A percentile compares a stretch with the other conserved stretches of the same genome.
Evolutionary conservation across 192 early-diverging fungal species (phyloP).

Genomic region (Allomyces macrogynus): DNA sequence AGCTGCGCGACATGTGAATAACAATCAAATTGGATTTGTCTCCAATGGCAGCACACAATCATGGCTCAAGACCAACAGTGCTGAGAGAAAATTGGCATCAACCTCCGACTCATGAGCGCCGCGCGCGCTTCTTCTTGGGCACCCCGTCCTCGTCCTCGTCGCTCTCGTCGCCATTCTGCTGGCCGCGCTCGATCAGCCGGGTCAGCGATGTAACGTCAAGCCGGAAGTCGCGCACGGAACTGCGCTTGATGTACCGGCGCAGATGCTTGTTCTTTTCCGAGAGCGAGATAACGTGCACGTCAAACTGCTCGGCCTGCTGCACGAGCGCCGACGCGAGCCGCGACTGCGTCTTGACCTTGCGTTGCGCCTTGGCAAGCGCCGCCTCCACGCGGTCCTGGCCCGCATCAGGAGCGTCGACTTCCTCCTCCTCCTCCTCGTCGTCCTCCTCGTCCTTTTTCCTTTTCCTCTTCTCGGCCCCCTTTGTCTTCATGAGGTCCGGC

Average conservation of each 20-base stretch:
- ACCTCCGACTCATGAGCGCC: no score
- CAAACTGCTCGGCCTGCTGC: not conserved
- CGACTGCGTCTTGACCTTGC: not conserved
- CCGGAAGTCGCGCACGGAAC: not conserved
- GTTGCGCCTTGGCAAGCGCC: not conserved
- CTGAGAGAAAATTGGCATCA: no score
- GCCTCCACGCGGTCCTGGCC: not conserved
- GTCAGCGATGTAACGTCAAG: not conserved
- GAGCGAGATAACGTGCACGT: not conserved
- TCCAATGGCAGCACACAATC: no score
- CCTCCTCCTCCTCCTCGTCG: not conserved
- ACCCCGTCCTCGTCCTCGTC: no score
- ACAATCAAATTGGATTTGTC: no score
- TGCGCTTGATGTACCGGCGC: not conserved
- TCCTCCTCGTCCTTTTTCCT: not conserved
- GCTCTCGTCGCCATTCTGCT: conserved; percentile 3
- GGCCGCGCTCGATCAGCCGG: not conserved
- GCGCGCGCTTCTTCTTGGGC: no score
- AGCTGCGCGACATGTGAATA: no score
- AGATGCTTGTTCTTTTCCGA: not conserved
- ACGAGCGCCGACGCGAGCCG: not conserved
- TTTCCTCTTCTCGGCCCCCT: not conserved
- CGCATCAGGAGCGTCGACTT: not conserved
- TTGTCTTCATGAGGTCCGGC: not conserved
- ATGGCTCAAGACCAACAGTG: no score